Evolutionary conservation across 495 filamentous ascomycete species (phyloP).

Genomic region (Trichoderma reesei): DNA sequence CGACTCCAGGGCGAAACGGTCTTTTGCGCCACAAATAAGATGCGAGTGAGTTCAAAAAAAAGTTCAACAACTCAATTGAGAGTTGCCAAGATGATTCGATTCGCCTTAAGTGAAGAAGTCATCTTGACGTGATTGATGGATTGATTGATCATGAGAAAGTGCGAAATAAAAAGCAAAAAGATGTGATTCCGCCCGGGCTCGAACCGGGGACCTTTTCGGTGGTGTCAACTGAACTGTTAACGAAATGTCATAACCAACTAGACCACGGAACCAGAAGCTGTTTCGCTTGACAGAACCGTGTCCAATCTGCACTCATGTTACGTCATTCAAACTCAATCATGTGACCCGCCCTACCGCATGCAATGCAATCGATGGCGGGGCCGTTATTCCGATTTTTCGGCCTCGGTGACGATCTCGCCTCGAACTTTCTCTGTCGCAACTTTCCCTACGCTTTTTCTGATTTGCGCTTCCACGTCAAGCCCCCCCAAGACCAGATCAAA

Average conservation of each 20-base stretch:
- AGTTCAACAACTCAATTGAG: too few species aligned
- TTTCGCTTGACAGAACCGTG: background rate
- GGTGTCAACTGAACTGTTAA: slow-evolving; percentile 2
- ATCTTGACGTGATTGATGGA: too few species aligned
- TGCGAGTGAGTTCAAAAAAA: too few species aligned
- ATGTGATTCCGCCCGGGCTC: slow-evolving; percentile 6
- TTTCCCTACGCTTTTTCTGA: background rate
- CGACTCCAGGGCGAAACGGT: too few species aligned
- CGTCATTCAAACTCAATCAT: background rate
- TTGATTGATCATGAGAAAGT: too few species aligned
- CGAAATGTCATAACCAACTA: slow-evolving; percentile 9
- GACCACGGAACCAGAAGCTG: slow-evolving; percentile 1
- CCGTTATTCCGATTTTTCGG: background rate
- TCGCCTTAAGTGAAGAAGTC: too few species aligned
- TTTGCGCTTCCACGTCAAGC: background rate
- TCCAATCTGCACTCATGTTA: background rate
- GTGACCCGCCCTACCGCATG: background rate
- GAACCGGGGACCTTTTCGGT: slow-evolving; percentile 9
- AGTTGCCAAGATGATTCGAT: too few species aligned
- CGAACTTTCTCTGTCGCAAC: background rate
- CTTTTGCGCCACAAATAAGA: too few species aligned
- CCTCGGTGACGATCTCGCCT: background rate
- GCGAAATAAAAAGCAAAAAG: background rate
- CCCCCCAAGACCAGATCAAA: background rate
- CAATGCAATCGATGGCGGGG: background rate